Evolutionary conservation across 805 yeast species (phyloP).

Genomic region (fission yeast (Schizosaccharomyces pombe)): DNA sequence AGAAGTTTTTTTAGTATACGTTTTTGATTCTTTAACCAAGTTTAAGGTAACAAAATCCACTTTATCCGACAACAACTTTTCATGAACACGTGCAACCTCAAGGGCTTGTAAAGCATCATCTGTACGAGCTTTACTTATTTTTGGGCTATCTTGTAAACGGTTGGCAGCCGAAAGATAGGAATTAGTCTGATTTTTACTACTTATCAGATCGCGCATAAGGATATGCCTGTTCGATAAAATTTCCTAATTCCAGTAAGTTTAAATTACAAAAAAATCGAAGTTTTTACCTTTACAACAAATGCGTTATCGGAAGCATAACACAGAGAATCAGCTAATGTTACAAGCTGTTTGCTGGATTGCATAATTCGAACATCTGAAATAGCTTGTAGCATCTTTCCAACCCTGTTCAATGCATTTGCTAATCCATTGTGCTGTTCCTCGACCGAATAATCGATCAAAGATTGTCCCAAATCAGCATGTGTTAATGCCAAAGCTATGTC

Average conservation of each 20-base stretch:
- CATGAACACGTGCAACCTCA: conserved; percentile 54
- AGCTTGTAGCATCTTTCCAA: conserved; percentile 42
- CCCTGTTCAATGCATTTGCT: conserved; percentile 53
- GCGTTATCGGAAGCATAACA: conserved; percentile 46
- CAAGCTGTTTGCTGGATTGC: conserved; percentile 46
- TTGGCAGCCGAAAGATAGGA: conserved; percentile 48
- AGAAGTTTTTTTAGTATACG: conserved; percentile 37
- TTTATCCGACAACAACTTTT: conserved; percentile 52
- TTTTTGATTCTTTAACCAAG: conserved; percentile 49
- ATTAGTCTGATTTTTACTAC: conserved; percentile 54
- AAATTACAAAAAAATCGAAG: not conserved
- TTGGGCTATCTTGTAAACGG: conserved; percentile 39
- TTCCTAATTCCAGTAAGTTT: conserved; percentile 20
- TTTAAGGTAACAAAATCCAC: conserved; percentile 67
- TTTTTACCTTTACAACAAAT: conserved; percentile 45
- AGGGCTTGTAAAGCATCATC: conserved; percentile 69
- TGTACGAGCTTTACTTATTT: conserved; percentile 66
- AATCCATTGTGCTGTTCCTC: conserved; percentile 45
- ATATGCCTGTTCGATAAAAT: conserved; percentile 79
- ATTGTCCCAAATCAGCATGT: not conserved
- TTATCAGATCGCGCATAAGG: conserved; percentile 65
- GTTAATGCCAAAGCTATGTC: not conserved
- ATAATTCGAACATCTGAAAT: conserved; percentile 58
- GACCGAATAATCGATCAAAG: not conserved
- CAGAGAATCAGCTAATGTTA: conserved; percentile 55